Evolutionary conservation across 768 basidiomycete genomes (phyloP).

Genomic region (Cytidiella melzeri): DNA sequence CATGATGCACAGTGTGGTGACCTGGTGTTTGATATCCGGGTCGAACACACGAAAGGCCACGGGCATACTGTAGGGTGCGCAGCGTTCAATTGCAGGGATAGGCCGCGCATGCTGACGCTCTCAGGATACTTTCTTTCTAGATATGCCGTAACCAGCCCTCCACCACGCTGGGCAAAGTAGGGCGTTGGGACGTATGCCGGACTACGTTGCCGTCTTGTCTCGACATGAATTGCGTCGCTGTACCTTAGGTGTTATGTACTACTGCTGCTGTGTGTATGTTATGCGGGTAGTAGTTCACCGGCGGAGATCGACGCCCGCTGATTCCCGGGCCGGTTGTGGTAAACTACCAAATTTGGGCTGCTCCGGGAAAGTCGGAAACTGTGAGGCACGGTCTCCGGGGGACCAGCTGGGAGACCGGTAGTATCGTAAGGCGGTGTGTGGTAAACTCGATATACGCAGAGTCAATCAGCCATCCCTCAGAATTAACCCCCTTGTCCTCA

Average conservation of each 20-base stretch:
- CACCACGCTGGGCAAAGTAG: constrained; percentile 22
- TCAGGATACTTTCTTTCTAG: constrained; percentile 11
- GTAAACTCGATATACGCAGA: neutral
- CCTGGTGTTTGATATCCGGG: constrained; percentile 74
- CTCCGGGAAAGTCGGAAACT: neutral
- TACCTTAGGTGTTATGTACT: too few species aligned
- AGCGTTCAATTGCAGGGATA: neutral
- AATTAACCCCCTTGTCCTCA: neutral
- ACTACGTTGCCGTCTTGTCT: too few species aligned
- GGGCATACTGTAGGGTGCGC: constrained; percentile 79
- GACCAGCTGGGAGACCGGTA: too few species aligned
- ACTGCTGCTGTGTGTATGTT: too few species aligned
- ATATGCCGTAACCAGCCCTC: constrained; percentile 23
- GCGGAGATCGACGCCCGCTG: too few species aligned
- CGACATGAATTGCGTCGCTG: too few species aligned
- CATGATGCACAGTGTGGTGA: constrained; percentile 56
- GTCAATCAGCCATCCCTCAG: neutral
- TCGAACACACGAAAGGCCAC: constrained; percentile 78
- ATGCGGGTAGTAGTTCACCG: too few species aligned
- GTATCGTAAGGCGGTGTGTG: too few species aligned
- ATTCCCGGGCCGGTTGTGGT: too few species aligned
- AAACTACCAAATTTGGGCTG: too few species aligned
- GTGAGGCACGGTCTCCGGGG: neutral
- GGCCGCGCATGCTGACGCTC: neutral
- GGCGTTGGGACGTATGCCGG: too few species aligned